Conservation (phyloP, 2,329 filamentous ascomycete species). For the Pleurostoma richardsiae region DNA sequence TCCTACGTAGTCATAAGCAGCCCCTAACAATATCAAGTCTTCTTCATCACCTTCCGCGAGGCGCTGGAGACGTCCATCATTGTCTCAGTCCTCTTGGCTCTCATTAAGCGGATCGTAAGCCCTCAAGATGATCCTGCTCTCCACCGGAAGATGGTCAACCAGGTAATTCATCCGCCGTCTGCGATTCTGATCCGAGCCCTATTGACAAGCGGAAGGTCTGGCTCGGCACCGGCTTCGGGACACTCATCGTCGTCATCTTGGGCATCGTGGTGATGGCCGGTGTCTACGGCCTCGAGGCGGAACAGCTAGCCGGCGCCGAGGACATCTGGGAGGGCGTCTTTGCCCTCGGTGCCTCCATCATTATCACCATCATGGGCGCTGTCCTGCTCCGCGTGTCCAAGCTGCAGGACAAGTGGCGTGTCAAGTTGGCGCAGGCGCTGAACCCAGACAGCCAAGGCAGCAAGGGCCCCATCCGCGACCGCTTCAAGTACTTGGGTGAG, state of each 20-base stretch:
- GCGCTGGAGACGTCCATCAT: constrained; percentile 79
- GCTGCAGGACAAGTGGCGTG: constrained; percentile 81
- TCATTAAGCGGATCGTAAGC: constrained; percentile 76
- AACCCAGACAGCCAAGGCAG: constrained; percentile 21
- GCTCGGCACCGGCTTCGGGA: constrained; percentile 54
- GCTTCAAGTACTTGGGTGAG: constrained; percentile 60
- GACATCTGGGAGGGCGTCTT: constrained; percentile 80
- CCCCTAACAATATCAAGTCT: constrained; percentile 37
- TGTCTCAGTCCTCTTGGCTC: constrained; percentile 79
- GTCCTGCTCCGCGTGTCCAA: constrained; percentile 78
- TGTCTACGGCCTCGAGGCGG: constrained; percentile 63
- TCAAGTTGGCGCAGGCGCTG: constrained; percentile 70
- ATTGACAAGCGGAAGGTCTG: constrained; percentile 47
- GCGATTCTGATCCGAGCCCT: too few species aligned
- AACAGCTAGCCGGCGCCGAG: constrained; percentile 64
- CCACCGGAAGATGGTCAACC: constrained; percentile 63
- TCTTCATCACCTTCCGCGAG: constrained; percentile 89
- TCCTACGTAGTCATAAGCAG: not conserved
- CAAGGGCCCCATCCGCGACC: constrained; percentile 27
- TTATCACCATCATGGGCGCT: constrained; percentile 78
- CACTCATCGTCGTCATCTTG: constrained; percentile 57
- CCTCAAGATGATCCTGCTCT: constrained; percentile 18
- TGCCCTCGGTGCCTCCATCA: constrained; percentile 66
- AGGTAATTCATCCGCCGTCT: constrained; percentile 33
- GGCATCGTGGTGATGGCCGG: constrained; percentile 62